Conservation (phyloP, 1,284 basidiomycete genomes). For the Naganishia sp. region DNA sequence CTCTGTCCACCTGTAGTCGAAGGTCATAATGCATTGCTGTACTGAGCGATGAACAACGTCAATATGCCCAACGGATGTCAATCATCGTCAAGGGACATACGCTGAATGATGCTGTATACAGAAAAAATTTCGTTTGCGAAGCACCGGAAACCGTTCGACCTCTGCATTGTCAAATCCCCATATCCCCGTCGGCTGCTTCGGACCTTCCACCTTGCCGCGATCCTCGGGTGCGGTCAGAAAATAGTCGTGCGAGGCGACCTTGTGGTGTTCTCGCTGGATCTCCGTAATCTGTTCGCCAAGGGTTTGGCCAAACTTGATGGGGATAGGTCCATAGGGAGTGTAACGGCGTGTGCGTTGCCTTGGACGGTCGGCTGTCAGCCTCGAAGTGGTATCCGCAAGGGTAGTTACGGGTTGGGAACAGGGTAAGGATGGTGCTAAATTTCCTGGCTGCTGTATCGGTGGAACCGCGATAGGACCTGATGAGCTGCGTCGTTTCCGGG, state of each 20-base stretch:
- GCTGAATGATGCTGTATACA: slow-evolving; percentile 32
- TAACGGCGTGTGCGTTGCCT: neutral
- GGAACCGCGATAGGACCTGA: neutral
- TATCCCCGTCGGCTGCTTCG: slow-evolving; percentile 12
- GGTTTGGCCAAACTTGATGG: neutral
- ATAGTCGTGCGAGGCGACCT: slow-evolving; percentile 12
- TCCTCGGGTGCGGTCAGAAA: slow-evolving; percentile 6
- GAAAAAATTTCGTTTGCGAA: slow-evolving; percentile 27
- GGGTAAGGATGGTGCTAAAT: neutral
- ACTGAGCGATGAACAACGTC: neutral
- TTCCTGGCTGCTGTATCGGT: neutral
- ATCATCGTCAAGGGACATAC: neutral
- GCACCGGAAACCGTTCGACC: slow-evolving; percentile 15
- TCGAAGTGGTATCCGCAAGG: neutral
- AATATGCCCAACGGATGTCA: neutral
- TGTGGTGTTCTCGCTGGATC: slow-evolving; percentile 20
- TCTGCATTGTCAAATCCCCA: slow-evolving; percentile 27
- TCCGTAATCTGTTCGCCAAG: slow-evolving; percentile 10
- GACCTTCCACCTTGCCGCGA: neutral
- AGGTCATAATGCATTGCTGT: slow-evolving; percentile 30
- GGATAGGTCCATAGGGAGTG: slow-evolving; percentile 15
- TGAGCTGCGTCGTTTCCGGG: slow-evolving; percentile 29
- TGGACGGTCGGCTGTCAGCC: neutral
- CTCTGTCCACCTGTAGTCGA: slow-evolving; percentile 17
- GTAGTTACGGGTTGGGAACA: neutral